Conservation (phyloP, 768 basidiomycete genomes). For the Trametes maxima region DNA sequence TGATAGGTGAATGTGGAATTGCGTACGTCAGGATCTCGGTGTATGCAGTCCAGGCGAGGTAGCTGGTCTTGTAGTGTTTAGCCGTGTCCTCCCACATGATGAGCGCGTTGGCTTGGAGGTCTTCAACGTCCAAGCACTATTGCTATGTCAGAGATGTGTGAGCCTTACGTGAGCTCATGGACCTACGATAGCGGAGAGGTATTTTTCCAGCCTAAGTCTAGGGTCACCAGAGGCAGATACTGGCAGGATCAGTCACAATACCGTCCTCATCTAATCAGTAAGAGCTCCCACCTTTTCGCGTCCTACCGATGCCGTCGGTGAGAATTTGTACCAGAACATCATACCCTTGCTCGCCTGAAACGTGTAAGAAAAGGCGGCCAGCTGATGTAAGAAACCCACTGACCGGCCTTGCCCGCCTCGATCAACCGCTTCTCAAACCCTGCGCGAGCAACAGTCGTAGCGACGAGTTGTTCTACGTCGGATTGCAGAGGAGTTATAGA, state of each 20-base stretch:
- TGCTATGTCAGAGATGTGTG: background rate
- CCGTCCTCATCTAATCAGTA: background rate
- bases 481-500: constrained; percentile 53
- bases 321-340: constrained; percentile 57
- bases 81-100: constrained; percentile 66
- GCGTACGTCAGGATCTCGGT: constrained; percentile 75
- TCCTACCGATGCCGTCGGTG: constrained; percentile 63
- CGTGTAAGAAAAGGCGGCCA: background rate
- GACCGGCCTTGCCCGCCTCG: constrained; percentile 49
- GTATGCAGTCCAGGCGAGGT: constrained; percentile 74
- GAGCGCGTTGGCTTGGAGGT: constrained; percentile 56
- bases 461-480: constrained; percentile 66
- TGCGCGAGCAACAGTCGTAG: constrained; percentile 63
- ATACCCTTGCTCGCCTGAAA: constrained; percentile 50
- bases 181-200: constrained; percentile 67
- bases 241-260: constrained; percentile 31
- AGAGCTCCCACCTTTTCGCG: constrained; percentile 53
- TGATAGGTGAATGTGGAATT: background rate
- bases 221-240: constrained; percentile 73
- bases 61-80: constrained; percentile 70
- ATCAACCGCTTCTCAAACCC: constrained; percentile 62
- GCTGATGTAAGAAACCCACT: constrained; percentile 1
- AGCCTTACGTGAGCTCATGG: background rate
- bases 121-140: constrained; percentile 50
- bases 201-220: constrained; percentile 80